A percentile compares a stretch with the other conserved stretches of the same genome.
These are phyloP conservation scores for Rhizoctonia solani DNA, from an alignment of 1,284 basidiomycete genomes.

Conservation along the genomic window DNA sequence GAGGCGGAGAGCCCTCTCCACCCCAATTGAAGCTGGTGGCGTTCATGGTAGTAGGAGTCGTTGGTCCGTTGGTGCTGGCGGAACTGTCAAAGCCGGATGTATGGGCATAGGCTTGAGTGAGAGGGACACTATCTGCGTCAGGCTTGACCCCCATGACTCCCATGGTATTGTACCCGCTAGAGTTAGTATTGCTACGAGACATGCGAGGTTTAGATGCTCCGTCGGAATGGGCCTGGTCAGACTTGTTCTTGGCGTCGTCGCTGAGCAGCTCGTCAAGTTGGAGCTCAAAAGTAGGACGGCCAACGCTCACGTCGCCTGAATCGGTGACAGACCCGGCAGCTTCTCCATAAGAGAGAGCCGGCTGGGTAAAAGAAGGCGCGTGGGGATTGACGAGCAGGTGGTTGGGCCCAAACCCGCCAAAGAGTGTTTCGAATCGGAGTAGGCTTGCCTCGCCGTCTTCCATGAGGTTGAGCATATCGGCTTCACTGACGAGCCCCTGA, in stretches of 20 bases:
- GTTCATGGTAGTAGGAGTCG: constrained; percentile 38
- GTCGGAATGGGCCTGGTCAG: constrained; percentile 19
- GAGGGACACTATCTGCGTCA: constrained; percentile 19
- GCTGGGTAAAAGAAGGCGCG: constrained; percentile 61
- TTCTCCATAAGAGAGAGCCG: constrained; percentile 72
- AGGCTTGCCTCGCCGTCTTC: constrained; percentile 37
- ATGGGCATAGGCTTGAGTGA: constrained; percentile 33
- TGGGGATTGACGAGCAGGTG: constrained; percentile 63
- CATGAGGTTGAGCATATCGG: constrained; percentile 19
- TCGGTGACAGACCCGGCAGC: constrained; percentile 46
- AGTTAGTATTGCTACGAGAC: constrained; percentile 11
- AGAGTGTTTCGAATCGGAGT: constrained; percentile 69
- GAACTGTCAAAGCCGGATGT: constrained; percentile 36
- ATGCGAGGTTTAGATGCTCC: not conserved
- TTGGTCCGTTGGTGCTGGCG: constrained; percentile 40
- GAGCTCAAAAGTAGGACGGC: constrained; percentile 77
- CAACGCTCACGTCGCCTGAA: constrained; percentile 57
- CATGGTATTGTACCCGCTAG: constrained; percentile 28
- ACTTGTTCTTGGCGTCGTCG: constrained; percentile 32
- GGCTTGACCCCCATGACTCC: constrained; percentile 10
- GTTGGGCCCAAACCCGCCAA: constrained; percentile 73
- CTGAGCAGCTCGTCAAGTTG: constrained; percentile 74
- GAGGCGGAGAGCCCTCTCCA: constrained; percentile 32
- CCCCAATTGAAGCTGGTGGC: constrained; percentile 41
- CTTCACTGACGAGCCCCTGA: not conserved